Conservation (phyloP, 176 grass and related monocot genomes). For the Triticum urartu region DNA sequence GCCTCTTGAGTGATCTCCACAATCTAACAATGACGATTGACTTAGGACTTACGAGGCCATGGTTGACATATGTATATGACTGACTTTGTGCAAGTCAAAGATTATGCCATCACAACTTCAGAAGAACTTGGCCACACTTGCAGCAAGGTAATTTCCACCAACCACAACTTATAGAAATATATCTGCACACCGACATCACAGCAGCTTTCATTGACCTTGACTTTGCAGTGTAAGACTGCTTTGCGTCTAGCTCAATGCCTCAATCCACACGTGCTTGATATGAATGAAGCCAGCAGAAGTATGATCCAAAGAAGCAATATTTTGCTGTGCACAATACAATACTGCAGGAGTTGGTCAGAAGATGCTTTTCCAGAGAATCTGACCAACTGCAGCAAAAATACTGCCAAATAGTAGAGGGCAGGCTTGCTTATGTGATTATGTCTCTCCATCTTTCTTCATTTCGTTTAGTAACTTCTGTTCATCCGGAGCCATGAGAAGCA, state of each 20-base stretch:
- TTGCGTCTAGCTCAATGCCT: neutral
- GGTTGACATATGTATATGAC: neutral
- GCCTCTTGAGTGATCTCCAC: no score
- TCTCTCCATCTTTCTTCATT: neutral
- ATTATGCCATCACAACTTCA: no score
- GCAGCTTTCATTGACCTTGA: neutral
- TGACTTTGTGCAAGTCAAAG: neutral
- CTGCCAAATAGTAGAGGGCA: neutral
- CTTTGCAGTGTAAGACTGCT: neutral
- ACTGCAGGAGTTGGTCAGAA: neutral
- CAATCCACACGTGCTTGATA: neutral
- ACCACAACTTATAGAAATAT: neutral
- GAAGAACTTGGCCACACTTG: no score
- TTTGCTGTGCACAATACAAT: neutral
- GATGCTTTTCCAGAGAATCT: neutral
- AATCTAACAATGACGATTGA: no score
- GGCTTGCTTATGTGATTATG: neutral
- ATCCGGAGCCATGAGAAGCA: neutral
- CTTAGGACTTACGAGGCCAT: no score
- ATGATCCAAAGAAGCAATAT: neutral
- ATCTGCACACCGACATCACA: neutral
- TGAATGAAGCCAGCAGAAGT: neutral
- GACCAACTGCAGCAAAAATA: neutral
- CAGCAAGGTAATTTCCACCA: neutral
- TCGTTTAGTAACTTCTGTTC: neutral